Evolutionary conservation across 2,329 filamentous ascomycete genomes (phyloP).

Genomic region (Diaporthe sp.): DNA sequence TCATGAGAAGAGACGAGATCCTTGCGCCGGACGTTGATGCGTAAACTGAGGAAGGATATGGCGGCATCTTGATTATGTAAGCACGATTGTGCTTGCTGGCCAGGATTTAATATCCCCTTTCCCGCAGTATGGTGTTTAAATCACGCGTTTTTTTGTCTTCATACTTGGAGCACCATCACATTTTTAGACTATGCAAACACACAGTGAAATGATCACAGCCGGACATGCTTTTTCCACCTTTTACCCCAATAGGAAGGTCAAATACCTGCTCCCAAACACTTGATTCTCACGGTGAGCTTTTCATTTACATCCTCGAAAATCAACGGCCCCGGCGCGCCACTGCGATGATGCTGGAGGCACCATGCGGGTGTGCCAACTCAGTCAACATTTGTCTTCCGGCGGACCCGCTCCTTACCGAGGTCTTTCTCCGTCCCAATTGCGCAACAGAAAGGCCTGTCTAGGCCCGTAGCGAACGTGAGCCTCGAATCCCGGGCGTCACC

Average conservation of each 20-base stretch:
- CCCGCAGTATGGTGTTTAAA: too few species aligned
- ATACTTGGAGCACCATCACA: not conserved
- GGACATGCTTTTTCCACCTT: constrained; percentile 8
- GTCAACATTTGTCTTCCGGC: not conserved
- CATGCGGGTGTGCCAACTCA: not conserved
- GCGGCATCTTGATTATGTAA: constrained; percentile 4
- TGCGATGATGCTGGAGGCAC: not conserved
- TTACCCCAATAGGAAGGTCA: not conserved
- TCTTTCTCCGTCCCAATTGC: not conserved
- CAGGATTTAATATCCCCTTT: too few species aligned
- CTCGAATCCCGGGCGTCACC: not conserved
- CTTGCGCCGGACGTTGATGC: not conserved
- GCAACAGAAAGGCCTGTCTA: not conserved
- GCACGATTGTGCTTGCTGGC: not conserved
- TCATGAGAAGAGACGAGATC: not conserved
- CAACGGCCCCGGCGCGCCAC: not conserved
- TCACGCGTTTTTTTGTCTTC: not conserved
- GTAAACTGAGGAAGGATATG: not conserved
- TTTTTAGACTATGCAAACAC: not conserved
- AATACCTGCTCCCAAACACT: not conserved
- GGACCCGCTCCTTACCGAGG: not conserved
- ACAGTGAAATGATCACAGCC: not conserved
- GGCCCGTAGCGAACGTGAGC: not conserved
- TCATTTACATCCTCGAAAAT: not conserved
- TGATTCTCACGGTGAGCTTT: not conserved